Evolutionary conservation across 2,329 filamentous ascomycete species (phyloP).

Genomic region (Bisporella sp.): DNA sequence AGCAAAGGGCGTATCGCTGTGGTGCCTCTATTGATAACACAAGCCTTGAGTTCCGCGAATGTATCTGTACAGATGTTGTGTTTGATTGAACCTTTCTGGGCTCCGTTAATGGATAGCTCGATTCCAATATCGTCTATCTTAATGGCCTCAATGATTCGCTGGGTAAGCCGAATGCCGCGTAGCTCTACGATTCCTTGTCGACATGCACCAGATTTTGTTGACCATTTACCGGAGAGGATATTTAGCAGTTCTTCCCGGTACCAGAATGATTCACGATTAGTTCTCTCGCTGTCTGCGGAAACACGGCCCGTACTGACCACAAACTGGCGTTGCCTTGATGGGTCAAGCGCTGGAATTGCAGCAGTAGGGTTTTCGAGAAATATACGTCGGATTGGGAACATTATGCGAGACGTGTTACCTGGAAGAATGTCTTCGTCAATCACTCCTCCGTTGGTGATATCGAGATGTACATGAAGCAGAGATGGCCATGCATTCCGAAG

Average conservation of each 20-base stretch:
- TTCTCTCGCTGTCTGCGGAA: constrained; percentile 71
- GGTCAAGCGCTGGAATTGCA: constrained; percentile 72
- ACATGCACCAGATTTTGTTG: constrained; percentile 40
- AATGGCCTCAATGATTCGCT: constrained; percentile 76
- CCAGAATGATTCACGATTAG: constrained; percentile 81
- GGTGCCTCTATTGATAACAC: constrained; percentile 65
- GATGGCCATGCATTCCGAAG: constrained; percentile 87
- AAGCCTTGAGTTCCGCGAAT: constrained; percentile 65
- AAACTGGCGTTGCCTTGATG: constrained; percentile 81
- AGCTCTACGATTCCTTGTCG: constrained; percentile 67
- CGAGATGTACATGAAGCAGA: constrained; percentile 61
- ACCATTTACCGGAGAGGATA: constrained; percentile 65
- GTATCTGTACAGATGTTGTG: constrained; percentile 41
- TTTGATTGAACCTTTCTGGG: constrained; percentile 12
- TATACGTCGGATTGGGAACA: constrained; percentile 69
- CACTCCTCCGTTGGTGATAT: constrained; percentile 24
- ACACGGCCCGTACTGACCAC: constrained; percentile 78
- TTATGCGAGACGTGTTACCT: constrained; percentile 64
- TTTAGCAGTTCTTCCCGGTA: constrained; percentile 77
- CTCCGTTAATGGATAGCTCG: constrained; percentile 44
- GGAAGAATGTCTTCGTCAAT: constrained; percentile 50
- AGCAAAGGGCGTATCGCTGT: constrained; percentile 64
- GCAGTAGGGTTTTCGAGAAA: constrained; percentile 72
- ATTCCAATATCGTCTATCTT: constrained; percentile 74
- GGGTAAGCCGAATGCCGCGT: constrained; percentile 63